Evolutionary conservation across 1,284 basidiomycete genomes (phyloP).

Genomic region (Leccinum subspadiceum): DNA sequence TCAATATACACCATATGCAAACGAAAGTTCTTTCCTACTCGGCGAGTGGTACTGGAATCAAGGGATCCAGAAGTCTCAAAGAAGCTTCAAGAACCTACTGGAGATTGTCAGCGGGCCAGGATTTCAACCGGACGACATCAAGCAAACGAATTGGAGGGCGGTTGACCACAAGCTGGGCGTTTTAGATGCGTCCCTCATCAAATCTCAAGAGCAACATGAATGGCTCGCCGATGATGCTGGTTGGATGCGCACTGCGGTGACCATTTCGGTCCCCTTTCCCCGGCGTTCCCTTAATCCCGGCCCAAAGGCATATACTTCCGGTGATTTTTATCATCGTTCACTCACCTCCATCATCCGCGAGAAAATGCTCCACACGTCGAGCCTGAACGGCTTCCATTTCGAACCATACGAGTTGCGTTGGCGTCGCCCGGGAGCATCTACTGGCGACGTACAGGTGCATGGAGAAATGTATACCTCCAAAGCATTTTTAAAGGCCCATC

Average conservation of each 20-base stretch:
- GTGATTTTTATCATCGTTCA: neutral
- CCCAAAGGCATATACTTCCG: neutral
- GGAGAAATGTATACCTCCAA: neutral
- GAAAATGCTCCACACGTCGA: neutral
- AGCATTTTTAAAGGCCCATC: neutral
- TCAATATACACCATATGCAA: neutral
- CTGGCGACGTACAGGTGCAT: neutral
- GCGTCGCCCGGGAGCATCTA: neutral
- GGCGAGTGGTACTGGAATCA: neutral
- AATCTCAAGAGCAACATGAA: neutral
- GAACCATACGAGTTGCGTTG: neutral
- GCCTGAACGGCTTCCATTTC: neutral
- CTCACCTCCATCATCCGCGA: neutral
- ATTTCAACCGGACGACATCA: neutral
- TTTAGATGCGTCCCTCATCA: neutral
- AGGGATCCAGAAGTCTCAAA: neutral
- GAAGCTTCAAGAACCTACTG: neutral
- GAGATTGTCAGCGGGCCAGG: neutral
- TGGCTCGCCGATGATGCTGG: neutral
- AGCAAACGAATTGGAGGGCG: neutral
- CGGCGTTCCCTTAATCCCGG: neutral
- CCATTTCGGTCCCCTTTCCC: neutral
- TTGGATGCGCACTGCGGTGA: neutral
- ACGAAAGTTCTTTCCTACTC: neutral
- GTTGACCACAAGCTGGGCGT: neutral